Evolutionary conservation across 768 basidiomycete species (phyloP), one percentile per base, ranked within the genome.

Genomic region (Leccinum sublutescens): DNA sequence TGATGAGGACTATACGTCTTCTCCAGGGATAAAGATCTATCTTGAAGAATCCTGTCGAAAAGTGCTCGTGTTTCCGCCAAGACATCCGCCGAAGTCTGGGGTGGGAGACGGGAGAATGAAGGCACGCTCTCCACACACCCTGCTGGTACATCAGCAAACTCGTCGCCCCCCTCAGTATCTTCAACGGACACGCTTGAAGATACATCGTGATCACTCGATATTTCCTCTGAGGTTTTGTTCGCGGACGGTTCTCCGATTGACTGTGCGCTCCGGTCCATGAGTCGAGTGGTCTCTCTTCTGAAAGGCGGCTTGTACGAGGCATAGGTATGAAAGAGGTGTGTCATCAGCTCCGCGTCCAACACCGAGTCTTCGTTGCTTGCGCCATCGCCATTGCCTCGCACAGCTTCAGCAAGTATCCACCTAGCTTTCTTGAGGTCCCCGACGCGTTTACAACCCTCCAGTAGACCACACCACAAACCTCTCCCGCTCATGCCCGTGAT

Each of bases 361-460:
- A 67, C 43, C 25, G 84, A 76, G 17, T 70, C 72, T 31, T 56
- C 70, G 50, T 11, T 55, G 34, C 52, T 69, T 27, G 59, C 61
- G 19, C 65, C 67, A 9, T 61, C 56, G 54, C 71, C 53, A 45
- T 40, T 36, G 21, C 49, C 68, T 51, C 59, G 68, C 55, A 64
- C 76, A 75, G 93, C 84, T 76, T 97, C 94, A 1, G 89, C 91
- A 55, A 98, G 77, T 59, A 98, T 88, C 95, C 95, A 98, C 64
- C 95, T 79, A 25, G 87, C 86, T 51, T 93, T 80, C 3, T 81
- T 78, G 21, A 99, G 74, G 71, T 98, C 96, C 0, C 95, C 94
- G 2, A 87, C 76, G 6, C 93, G 80, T 72, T 93, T 97, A 34
- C 92, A 88, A 2, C 93, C 94, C 63, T 97, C 92, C 58, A 99